A percentile compares a stretch with the other conserved stretches of the same genome.
Conservation (phyloP, 305 asterid genomes). For the Plantago coronopus region DNA sequence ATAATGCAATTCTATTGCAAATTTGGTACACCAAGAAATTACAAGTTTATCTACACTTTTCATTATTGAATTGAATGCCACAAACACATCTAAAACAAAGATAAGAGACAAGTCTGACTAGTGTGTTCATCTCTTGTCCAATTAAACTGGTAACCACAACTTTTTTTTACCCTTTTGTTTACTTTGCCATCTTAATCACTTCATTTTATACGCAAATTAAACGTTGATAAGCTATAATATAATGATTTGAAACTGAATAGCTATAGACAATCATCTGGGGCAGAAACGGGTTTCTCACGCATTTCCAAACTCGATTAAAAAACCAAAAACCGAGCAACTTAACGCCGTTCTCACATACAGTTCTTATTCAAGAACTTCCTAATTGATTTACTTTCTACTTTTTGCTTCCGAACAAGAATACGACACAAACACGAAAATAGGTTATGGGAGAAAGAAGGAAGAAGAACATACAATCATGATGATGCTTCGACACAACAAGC, state of each 20-base stretch:
- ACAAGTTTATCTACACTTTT: background rate
- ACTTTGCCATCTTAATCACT: conserved; percentile 9
- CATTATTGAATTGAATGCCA: background rate
- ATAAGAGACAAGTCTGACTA: background rate
- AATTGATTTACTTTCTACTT: background rate
- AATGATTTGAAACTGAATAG: background rate
- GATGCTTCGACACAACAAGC: conserved; percentile 69
- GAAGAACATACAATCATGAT: conserved; percentile 72
- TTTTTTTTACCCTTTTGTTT: conserved; percentile 1
- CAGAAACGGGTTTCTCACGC: background rate
- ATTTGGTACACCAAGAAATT: conserved; percentile 27
- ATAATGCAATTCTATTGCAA: conserved; percentile 28
- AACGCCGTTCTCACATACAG: no score
- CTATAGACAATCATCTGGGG: conserved; percentile 1
- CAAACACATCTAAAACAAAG: conserved; percentile 11
- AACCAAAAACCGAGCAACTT: no score
- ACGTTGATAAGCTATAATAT: background rate
- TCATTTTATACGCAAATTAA: background rate
- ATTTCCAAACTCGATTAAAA: no score
- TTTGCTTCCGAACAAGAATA: conserved; percentile 4
- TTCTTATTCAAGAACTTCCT: background rate
- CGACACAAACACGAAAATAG: background rate
- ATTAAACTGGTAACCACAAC: conserved; percentile 1
- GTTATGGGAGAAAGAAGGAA: background rate
- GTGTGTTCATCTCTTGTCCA: background rate